phyloP scores from a whole-genome alignment of 2,329 filamentous ascomycete genomes.

The Penicillium hesseltinei region DNA sequence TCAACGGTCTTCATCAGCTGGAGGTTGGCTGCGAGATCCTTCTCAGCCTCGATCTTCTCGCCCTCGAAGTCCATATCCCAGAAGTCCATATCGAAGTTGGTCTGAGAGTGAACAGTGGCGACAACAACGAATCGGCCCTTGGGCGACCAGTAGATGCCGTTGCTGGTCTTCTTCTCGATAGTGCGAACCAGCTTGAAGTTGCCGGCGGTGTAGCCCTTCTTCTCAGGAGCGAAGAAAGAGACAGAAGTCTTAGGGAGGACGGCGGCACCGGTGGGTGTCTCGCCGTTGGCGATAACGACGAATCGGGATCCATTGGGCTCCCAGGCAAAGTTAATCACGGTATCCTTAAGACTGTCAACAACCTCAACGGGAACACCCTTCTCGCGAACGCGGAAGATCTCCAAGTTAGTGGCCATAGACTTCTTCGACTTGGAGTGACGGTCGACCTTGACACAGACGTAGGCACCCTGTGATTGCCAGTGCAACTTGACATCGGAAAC shows the following conservation, averaged over 20 bases:
- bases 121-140: conserved; percentile 93
- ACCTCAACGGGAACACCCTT: conserved; percentile 99
- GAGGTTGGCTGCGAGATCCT: conserved; percentile 90
- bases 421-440: conserved; percentile 99
- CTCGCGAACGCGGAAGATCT: conserved; percentile 96
- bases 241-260: conserved; percentile 93
- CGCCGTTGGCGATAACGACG: conserved; percentile 91
- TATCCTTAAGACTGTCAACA: conserved; percentile 95
- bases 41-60: conserved; percentile 88
- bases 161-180: conserved; percentile 98
- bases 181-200: conserved; percentile 97
- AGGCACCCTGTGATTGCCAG: conserved; percentile 94
- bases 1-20: conserved; percentile 92
- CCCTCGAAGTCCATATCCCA: conserved; percentile 98
- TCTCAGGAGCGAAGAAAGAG: conserved; percentile 95
- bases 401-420: conserved; percentile 91
- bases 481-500: conserved; percentile 96
- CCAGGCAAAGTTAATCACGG: conserved; percentile 99
- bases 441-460: conserved; percentile 98
- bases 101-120: conserved; percentile 86
- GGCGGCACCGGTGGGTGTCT: conserved; percentile 72
- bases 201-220: conserved; percentile 78
- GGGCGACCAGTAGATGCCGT: conserved; percentile 98
- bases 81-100: conserved; percentile 95
- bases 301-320: conserved; percentile 97